Evolutionary conservation across 345 rosid species (phyloP).

Genomic region (Citrus mangshanensis): DNA sequence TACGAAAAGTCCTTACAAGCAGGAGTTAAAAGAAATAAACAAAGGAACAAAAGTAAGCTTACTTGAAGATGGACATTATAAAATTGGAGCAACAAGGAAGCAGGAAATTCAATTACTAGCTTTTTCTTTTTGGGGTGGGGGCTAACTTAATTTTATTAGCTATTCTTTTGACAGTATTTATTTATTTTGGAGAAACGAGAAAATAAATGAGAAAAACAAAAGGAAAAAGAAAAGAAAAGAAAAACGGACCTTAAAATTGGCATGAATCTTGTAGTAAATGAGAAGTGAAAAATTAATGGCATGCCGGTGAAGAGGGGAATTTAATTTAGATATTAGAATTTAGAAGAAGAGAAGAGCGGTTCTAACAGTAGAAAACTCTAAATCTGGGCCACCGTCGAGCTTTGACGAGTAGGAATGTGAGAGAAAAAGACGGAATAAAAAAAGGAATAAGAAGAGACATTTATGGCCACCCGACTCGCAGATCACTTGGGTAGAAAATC

Average conservation of each 20-base stretch:
- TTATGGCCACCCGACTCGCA: too few relatives aligned
- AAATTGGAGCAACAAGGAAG: not conserved
- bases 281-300: not conserved
- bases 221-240: not conserved
- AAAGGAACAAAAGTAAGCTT: not conserved
- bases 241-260: conserved; percentile 12
- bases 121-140: not conserved
- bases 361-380: conserved; percentile 15
- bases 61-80: conserved; percentile 3
- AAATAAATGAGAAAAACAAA: too few relatives aligned
- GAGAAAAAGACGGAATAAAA: not conserved
- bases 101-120: conserved; percentile 1
- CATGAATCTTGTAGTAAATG: conserved; percentile 12
- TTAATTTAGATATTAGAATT: not conserved
- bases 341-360: not conserved
- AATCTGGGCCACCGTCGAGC: conserved; percentile 31
- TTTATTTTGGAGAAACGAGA: not conserved
- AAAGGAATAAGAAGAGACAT: too few relatives aligned
- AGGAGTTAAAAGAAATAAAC: not conserved
- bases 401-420: not conserved
- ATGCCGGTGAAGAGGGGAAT: conserved; percentile 2
- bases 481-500: too few relatives aligned
- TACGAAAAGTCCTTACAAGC: too few relatives aligned
- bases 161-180: not conserved
- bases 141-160: not conserved